phyloP scores from a whole-genome alignment of 2,329 filamentous ascomycete genomes.

The Curvularia sp. region DNA sequence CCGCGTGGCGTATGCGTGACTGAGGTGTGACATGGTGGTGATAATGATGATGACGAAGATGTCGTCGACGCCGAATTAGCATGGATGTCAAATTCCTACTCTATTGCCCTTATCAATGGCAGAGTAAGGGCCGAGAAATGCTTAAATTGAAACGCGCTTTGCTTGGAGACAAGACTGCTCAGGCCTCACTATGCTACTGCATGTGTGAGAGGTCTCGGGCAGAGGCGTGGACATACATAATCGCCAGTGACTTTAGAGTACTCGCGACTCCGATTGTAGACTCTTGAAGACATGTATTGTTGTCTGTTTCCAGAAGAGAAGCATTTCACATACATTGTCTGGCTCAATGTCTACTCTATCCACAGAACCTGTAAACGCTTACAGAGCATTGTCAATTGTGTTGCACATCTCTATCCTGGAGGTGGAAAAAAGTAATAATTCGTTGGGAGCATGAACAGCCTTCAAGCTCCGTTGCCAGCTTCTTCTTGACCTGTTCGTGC shows the following conservation, averaged over 20 bases:
- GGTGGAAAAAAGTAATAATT: not conserved
- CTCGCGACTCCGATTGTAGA: not conserved
- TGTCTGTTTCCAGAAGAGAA: not conserved
- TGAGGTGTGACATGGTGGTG: constrained; percentile 4
- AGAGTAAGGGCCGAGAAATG: constrained; percentile 99
- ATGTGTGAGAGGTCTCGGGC: constrained; percentile 28
- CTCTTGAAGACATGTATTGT: not conserved
- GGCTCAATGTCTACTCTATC: constrained; percentile 1
- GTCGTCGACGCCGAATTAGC: constrained; percentile 58
- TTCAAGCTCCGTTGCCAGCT: constrained; percentile 4
- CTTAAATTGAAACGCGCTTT: constrained; percentile 59
- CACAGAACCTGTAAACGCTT: constrained; percentile 1
- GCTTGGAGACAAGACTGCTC: constrained; percentile 45
- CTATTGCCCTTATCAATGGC: constrained; percentile 73
- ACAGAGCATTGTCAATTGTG: not conserved
- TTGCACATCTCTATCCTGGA: not conserved
- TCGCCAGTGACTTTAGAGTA: not conserved
- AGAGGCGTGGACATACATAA: constrained; percentile 36
- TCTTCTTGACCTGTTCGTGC: too few species aligned
- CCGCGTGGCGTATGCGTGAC: constrained; percentile 3
- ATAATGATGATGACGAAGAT: constrained; percentile 10
- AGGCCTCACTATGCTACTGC: constrained; percentile 16
- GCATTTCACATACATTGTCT: not conserved
- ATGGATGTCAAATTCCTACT: constrained; percentile 99
- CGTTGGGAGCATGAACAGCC: not conserved